These are phyloP conservation scores for Dryadomyces quercus-mongolicae DNA, from an alignment of 2,329 filamentous ascomycete genomes.

Conservation along the genomic window DNA sequence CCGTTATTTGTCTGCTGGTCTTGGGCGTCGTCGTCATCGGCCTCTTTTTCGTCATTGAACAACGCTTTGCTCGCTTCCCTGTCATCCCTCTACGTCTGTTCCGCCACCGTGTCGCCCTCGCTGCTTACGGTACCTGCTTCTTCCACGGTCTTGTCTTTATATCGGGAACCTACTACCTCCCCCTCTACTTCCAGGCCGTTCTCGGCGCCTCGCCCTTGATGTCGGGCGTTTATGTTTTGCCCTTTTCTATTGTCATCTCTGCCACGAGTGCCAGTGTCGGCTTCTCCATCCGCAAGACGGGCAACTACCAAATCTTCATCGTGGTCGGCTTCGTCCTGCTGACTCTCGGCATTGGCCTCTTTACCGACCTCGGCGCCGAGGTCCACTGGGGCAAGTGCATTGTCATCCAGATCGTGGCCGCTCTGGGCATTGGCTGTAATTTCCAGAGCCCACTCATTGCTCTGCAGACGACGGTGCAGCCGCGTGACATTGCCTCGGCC, in stretches of 20 bases:
- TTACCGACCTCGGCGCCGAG: slow-evolving; percentile 41
- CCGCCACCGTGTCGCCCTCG: slow-evolving; percentile 49
- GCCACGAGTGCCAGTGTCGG: slow-evolving; percentile 29
- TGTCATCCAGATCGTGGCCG: slow-evolving; percentile 45
- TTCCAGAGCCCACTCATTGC: slow-evolving; percentile 52
- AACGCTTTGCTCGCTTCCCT: slow-evolving; percentile 61
- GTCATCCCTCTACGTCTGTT: slow-evolving; percentile 69
- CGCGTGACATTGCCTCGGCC: slow-evolving; percentile 48
- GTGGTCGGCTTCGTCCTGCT: slow-evolving; percentile 39
- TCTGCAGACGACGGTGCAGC: slow-evolving; percentile 49
- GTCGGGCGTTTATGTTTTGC: slow-evolving; percentile 63
- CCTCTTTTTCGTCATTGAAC: slow-evolving; percentile 63
- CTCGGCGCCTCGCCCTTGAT: slow-evolving; percentile 55
- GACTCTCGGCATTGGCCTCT: slow-evolving; percentile 45
- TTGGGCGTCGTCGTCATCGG: slow-evolving; percentile 53
- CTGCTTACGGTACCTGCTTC: slow-evolving; percentile 54
- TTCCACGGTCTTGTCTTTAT: slow-evolving; percentile 70
- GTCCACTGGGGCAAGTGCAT: slow-evolving; percentile 34
- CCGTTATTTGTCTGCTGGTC: slow-evolving; percentile 64
- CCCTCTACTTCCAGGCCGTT: slow-evolving; percentile 74
- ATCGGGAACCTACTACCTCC: slow-evolving; percentile 65
- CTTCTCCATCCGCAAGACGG: slow-evolving; percentile 36
- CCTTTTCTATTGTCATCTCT: slow-evolving; percentile 48
- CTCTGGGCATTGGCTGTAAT: slow-evolving; percentile 49
- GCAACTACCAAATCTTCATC: slow-evolving; percentile 45